A percentile compares a stretch with the other conserved stretches of the same genome.
phyloP scores from a whole-genome alignment of 208 protist species.

The Crithidia sp. region DNA sequence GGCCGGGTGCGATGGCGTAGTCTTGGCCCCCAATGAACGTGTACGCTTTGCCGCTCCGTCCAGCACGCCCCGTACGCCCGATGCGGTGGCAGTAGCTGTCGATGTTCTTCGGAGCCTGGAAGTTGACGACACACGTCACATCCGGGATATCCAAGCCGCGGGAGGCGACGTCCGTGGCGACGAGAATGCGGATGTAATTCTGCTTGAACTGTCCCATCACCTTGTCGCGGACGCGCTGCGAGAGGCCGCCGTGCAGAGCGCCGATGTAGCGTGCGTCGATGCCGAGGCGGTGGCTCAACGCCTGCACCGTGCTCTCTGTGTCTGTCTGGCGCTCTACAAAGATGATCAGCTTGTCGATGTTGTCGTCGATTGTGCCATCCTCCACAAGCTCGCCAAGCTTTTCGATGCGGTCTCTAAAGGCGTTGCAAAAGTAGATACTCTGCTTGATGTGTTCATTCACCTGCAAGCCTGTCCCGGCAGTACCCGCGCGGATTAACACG shows the following conservation, averaged over 20 bases:
- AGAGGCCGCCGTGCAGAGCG: slow-evolving; percentile 95
- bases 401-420: slow-evolving; percentile 67
- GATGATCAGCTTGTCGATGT: slow-evolving; percentile 88
- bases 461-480: slow-evolving; percentile 78
- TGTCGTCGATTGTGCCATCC: slow-evolving; percentile 84
- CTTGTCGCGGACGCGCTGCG: slow-evolving; percentile 88
- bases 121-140: slow-evolving; percentile 95
- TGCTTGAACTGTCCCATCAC: slow-evolving; percentile 92
- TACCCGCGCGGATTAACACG: slow-evolving; percentile 87
- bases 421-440: slow-evolving; percentile 64
- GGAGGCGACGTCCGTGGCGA: slow-evolving; percentile 95
- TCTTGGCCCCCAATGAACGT: slow-evolving; percentile 81
- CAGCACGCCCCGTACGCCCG: slow-evolving; percentile 94
- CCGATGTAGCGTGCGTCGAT: slow-evolving; percentile 79
- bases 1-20: slow-evolving; percentile 57
- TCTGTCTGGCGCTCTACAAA: slow-evolving; percentile 93
- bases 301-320: slow-evolving; percentile 67
- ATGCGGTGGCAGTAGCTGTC: slow-evolving; percentile 97
- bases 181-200: slow-evolving; percentile 85
- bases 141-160: slow-evolving; percentile 94
- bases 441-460: slow-evolving; percentile 90
- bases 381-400: slow-evolving; percentile 76
- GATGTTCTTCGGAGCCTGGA: slow-evolving; percentile 90
- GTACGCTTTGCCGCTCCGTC: slow-evolving; percentile 79
- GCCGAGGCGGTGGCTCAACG: slow-evolving; percentile 67